Base-by-base conservation (phyloP, 805 yeast species). In the Ogataea henricii region DNA sequence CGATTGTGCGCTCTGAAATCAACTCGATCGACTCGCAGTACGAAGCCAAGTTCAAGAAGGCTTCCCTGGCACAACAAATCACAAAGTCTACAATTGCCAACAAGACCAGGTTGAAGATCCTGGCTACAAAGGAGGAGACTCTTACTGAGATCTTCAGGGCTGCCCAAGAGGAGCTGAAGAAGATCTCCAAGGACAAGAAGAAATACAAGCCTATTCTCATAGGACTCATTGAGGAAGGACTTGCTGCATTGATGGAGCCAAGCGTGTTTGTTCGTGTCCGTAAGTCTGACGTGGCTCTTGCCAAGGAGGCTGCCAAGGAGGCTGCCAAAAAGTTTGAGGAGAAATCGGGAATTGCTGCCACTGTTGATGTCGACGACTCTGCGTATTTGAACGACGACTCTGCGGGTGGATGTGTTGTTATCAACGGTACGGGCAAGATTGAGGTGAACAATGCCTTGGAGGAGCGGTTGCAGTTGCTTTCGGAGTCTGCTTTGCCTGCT, bases 81-180 rank as follows among this genome's bases (percentile, higher is more conserved):
- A 82, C 91, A 61, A 90, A 89, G 74, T 91, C 98, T 25, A 92
- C 96, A 46, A 87, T 94, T 65, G 90, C 92, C 55, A 94, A 94
- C 78, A 90, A 94, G 75, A 88, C 96, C 56, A 85, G 99, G 72
- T 85, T 94, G 67, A 87, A 90, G 73, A 83, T 92, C 29, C 81
- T 94, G 58, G 78, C 87, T 14, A 88, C 96, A 47, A 89, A 91
- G 65, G 96, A 92, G 64, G 82, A 83, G 58, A 82, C 89, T 12
- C 73, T 94, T 59, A 82, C 81, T 53, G 82, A 77, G 17, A 82
- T 94, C 54, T 87, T 91, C 59, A 84, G 81, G 46, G 79, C 72
- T 10, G 87, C 97, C 20, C 81, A 79, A 56, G 62, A 63, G 32
- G 78, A 84, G 62, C 79, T 94, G 70, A 76, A 76, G 60, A 67